Evolutionary conservation across 2,329 filamentous ascomycete genomes (phyloP), one percentile per base, ranked within the genome.

Genomic region (Penicillium sp.): DNA sequence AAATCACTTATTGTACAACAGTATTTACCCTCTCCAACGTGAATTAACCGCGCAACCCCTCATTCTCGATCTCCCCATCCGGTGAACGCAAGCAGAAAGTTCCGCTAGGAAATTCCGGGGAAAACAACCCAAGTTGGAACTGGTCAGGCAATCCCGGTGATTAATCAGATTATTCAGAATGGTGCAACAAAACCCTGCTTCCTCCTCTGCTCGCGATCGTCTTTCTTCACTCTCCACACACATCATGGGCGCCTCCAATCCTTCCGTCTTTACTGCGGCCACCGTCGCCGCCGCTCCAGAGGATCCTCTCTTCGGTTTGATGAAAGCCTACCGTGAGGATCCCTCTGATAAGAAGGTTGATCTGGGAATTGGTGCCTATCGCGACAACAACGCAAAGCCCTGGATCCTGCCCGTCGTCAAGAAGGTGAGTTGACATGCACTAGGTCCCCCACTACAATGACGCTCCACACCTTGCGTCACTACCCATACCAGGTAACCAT

Each of bases 371-470:
- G 94, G 94, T 66, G 94, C 94, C 55, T 99, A 99, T 78, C 85
- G 94, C 72, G 94, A 96, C 71, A 83, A 97, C 78, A 89, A 92
- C 71, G 93, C 92, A 58, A 97, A 97, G 81, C 94, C 94, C 3
- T 99, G 94, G 94, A 87, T 99, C 58, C 79, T 99, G 60, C 93
- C 94, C 18, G 93, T 97, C 2, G 93, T 97, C 58, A 95, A 91
- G 79, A 95, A 96, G 90, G 93, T 96, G 55, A 29, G 26, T 61
- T 13, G 45, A 21, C 29, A 14, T n/a, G n/a, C n/a, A n/a, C n/a
- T n/a, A 10, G 24, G 24, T 28, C 24, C 24, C 24, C 24, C 24
- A 29, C 6, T 29, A 29, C 11, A 6, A 29, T 29, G 33, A 6
- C 13, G 16, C 19, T 40, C 33, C 33, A 44, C 24, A 33, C 42